Base-by-base conservation (phyloP, 805 yeast species). In the Wickerhamiella sorbophila region DNA sequence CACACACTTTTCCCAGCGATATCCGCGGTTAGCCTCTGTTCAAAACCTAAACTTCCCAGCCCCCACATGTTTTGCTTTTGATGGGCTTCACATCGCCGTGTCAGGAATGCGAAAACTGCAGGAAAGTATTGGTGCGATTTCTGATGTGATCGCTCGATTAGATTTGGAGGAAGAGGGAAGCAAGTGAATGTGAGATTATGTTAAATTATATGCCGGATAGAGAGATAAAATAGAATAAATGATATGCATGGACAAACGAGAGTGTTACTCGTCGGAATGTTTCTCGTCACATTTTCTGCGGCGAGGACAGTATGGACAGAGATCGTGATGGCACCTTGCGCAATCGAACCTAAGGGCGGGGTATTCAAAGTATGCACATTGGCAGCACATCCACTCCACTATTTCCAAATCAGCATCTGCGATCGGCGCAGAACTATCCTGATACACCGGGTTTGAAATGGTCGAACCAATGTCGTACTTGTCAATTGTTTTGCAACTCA, bases 1-100 rank as follows among this genome's bases (percentile, higher is more conserved):
- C 33, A 91, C 98, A 0, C 99, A 91, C 63, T 87, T 91, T 62
- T 81, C 94, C 44, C 93, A 91, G 48, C 69, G 99, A 48, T 91
- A 84, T 54, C 80, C 83, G 2, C 71, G 72, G 45, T 55, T 75
- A 18, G 77, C 75, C 9, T 45, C 49, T 5, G 26, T 51, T 4
- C 47, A 44, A 15, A 41, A 35, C 6, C 39, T 34, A 10, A 44
- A 39, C n/a, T 42, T 47, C 22, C 19, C 35, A 35, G 39, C 44
- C 15, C 53, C 58, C 55, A 59, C 63, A 62, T 60, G 49, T 38
- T 50, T 75, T 55, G 86, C 80, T 1, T 77, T 75, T 54, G 88
- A 79, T 55, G 74, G 79, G 24, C 75, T 77, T 79, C 63, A 67
- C 41, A 61, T 75, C 8, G 59, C 59, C 36, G 62, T 66, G 41